Percentiles rank a stretch among this genome's conserved stretches.
These are phyloP conservation scores for Fragaria iinumae DNA, from an alignment of 306 rosid species.

Conservation along the genomic window DNA sequence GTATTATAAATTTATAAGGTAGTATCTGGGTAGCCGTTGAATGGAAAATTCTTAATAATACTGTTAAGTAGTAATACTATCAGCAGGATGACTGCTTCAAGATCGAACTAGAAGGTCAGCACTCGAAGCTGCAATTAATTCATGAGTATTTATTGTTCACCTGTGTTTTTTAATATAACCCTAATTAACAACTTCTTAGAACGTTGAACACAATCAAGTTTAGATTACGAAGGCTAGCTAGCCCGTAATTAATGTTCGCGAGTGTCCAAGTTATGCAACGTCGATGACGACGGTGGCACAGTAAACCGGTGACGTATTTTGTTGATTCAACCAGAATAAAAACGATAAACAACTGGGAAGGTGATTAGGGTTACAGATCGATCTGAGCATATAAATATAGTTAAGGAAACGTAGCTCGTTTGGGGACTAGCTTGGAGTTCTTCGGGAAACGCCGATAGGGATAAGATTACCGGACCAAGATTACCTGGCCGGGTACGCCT, in stretches of 20 bases:
- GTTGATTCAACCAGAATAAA: background rate
- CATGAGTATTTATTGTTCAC: background rate
- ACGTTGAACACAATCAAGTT: background rate
- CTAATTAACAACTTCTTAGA: background rate
- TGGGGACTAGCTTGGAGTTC: background rate
- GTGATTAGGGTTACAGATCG: background rate
- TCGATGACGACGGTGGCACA: background rate
- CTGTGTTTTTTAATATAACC: too few relatives aligned
- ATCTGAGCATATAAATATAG: background rate
- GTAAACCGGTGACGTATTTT: background rate
- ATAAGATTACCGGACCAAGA: background rate
- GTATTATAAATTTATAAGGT: too few relatives aligned
- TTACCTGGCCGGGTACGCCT: background rate
- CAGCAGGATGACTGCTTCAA: background rate
- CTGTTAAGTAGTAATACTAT: background rate
- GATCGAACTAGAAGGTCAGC: background rate
- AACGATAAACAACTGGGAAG: background rate
- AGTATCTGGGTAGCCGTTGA: background rate
- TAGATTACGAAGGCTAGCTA: background rate
- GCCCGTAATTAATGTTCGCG: background rate
- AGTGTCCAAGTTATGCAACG: background rate
- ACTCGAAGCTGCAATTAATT: too few relatives aligned
- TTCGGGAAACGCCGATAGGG: background rate
- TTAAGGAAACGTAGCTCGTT: background rate
- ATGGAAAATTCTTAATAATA: too few relatives aligned